Percentiles rank a stretch among this genome's conserved stretches.
These are phyloP conservation scores for Aureobasidium pullulans DNA, from an alignment of 2,329 filamentous ascomycete species.

Conservation along the genomic window DNA sequence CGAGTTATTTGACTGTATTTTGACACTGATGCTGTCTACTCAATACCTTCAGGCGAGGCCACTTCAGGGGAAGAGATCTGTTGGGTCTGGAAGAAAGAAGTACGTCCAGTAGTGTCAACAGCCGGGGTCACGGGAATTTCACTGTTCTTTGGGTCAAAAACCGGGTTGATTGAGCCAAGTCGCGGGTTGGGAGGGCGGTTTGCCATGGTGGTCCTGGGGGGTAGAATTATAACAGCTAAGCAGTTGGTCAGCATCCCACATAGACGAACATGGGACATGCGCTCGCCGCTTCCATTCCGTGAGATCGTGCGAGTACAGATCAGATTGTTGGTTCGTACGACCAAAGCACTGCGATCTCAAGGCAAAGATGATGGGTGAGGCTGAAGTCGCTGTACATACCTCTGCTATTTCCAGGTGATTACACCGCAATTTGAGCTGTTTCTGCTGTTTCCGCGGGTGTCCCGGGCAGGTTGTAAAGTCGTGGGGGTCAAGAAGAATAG, in stretches of 20 bases:
- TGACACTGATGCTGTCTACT: conserved; percentile 26
- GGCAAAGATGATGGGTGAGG: background rate
- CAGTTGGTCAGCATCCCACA: conserved; percentile 3
- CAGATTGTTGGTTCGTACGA: too few relatives aligned
- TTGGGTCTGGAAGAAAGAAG: conserved; percentile 29
- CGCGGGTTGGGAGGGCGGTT: conserved; percentile 11
- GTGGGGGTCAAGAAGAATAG: background rate
- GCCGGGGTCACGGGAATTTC: conserved; percentile 38
- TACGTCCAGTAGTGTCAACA: conserved; percentile 27
- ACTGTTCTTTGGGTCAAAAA: conserved; percentile 31
- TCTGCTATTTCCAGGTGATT: background rate
- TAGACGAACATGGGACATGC: background rate
- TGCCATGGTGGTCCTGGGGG: background rate
- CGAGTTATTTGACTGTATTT: background rate
- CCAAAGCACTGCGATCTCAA: background rate
- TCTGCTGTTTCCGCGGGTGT: background rate
- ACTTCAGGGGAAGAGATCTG: conserved; percentile 14
- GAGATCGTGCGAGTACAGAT: background rate
- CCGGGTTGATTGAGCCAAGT: conserved; percentile 28
- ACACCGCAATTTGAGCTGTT: background rate
- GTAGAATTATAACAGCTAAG: background rate
- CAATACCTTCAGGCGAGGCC: conserved; percentile 9
- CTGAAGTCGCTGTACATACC: background rate
- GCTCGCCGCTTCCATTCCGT: background rate
- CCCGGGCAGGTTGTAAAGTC: background rate